These are phyloP conservation scores for Lyophyllum decastes DNA, from an alignment of 768 basidiomycete species.

Conservation along the genomic window DNA sequence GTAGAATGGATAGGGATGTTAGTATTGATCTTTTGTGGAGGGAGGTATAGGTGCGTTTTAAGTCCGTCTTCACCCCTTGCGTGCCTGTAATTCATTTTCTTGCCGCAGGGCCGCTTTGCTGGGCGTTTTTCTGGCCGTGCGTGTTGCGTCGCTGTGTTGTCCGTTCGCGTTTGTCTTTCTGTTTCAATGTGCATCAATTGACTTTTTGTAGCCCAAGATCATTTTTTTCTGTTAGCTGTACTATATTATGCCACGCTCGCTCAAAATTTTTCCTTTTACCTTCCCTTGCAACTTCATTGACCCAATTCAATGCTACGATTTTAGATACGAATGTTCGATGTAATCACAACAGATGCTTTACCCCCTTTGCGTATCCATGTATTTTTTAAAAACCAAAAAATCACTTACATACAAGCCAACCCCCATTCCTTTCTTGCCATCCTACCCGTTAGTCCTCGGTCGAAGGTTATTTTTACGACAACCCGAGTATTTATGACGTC, in stretches of 20 bases:
- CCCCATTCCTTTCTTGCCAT: not conserved
- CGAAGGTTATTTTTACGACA: not conserved
- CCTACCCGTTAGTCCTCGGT: not conserved
- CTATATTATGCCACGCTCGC: not conserved
- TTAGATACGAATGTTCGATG: not conserved
- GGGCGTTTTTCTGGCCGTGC: not conserved
- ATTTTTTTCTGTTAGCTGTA: not conserved
- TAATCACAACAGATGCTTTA: not conserved
- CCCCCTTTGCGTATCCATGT: not conserved
- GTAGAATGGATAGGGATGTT: slow-evolving; percentile 30
- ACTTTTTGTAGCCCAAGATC: slow-evolving; percentile 12
- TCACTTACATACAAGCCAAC: not conserved
- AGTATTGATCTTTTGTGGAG: slow-evolving; percentile 35
- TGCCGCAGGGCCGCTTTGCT: no score
- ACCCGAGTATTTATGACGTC: not conserved
- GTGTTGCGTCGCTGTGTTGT: not conserved
- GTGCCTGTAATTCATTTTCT: not conserved
- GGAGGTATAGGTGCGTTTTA: slow-evolving; percentile 22
- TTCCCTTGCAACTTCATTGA: not conserved
- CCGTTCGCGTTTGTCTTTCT: not conserved
- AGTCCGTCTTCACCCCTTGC: not conserved
- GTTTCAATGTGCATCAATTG: not conserved
- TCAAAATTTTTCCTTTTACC: not conserved
- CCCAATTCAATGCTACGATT: not conserved
- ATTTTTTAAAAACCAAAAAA: not conserved